These are phyloP conservation scores for Paraglomus brasilianum DNA, from an alignment of 192 early-diverging fungal species.

Conservation along the genomic window DNA sequence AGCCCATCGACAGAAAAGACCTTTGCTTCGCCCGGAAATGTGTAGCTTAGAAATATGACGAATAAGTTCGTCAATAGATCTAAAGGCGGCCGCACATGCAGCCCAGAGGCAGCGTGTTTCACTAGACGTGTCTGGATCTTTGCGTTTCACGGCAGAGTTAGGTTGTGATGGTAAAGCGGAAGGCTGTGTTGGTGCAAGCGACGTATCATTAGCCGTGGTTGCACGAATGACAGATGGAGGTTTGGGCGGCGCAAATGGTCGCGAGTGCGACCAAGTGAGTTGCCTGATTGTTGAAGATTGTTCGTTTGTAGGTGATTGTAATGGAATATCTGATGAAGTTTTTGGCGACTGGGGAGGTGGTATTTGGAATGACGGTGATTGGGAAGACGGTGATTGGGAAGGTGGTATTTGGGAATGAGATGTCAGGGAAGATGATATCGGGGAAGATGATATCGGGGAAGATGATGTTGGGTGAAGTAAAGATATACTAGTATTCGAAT, in stretches of 20 bases:
- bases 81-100: constrained; percentile 49
- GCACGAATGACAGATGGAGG: not conserved
- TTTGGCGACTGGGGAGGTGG: not conserved
- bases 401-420: no score
- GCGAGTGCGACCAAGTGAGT: not conserved
- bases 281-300: not conserved
- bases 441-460: no score
- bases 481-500: no score
- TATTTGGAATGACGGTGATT: not conserved
- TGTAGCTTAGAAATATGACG: constrained; percentile 54
- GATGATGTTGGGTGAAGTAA: no score
- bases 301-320: not conserved
- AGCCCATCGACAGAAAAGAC: constrained; percentile 60
- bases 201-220: not conserved
- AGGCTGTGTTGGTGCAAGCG: not conserved
- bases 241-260: not conserved
- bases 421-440: no score
- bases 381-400: no score
- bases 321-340: not conserved
- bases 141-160: constrained; percentile 15
- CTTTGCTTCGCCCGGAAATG: constrained; percentile 34
- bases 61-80: constrained; percentile 49
- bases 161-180: not conserved
- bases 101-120: constrained; percentile 47
- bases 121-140: constrained; percentile 11